Evolutionary conservation across 805 yeast genomes (phyloP).

Genomic region (Schwanniomyces sp.): DNA sequence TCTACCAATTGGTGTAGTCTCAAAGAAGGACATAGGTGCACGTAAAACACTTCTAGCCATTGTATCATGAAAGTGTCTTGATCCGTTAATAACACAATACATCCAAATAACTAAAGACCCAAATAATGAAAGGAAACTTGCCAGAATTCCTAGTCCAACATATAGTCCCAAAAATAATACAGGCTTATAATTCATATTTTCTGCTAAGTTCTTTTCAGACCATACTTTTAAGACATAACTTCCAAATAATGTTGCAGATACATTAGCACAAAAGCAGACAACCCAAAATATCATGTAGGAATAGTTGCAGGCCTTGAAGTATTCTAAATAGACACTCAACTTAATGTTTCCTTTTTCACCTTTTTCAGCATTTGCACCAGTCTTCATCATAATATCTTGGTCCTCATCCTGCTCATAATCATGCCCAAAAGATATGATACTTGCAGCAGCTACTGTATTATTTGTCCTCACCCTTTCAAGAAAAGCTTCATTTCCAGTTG

Average conservation of each 20-base stretch:
- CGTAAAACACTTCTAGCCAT: conserved; percentile 50
- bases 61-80: conserved; percentile 33
- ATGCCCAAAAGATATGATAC: conserved; percentile 35
- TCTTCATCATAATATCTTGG: conserved; percentile 9
- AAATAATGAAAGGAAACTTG: conserved; percentile 24
- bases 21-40: conserved; percentile 82
- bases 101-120: conserved; percentile 31
- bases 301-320: conserved; percentile 55
- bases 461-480: conserved; percentile 6
- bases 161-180: conserved; percentile 24
- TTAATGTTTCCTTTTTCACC: conserved; percentile 53
- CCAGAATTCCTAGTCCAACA: conserved; percentile 26
- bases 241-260: conserved; percentile 17
- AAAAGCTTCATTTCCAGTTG: conserved; percentile 6
- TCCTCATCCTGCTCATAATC: conserved; percentile 28
- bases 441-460: conserved; percentile 13
- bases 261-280: conserved; percentile 32
- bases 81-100: conserved; percentile 26
- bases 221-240: conserved; percentile 32
- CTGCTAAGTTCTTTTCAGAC: conserved; percentile 31
- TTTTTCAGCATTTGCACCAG: not conserved
- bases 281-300: conserved; percentile 38
- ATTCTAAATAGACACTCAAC: conserved; percentile 50
- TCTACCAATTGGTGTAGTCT: conserved; percentile 89
- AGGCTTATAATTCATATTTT: conserved; percentile 23